These are phyloP conservation scores for Lichtheimia corymbifera DNA, from an alignment of 371 early-diverging fungal genomes.

Conservation along the genomic window DNA sequence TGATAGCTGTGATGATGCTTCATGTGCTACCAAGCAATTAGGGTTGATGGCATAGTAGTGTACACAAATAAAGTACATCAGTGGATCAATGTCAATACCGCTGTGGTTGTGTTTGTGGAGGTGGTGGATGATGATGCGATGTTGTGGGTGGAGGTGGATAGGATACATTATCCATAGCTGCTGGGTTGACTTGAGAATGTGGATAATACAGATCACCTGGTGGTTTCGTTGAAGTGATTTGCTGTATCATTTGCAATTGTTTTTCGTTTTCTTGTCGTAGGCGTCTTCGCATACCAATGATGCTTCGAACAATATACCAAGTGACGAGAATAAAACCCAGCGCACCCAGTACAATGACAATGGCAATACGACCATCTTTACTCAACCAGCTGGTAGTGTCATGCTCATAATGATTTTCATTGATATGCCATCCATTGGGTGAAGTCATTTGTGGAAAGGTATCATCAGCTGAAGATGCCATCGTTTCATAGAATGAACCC, in stretches of 20 bases:
- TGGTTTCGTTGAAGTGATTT: background rate
- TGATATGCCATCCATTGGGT: background rate
- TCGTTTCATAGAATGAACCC: background rate
- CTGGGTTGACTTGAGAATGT: no score
- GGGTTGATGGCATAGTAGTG: no score
- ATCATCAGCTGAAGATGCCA: background rate
- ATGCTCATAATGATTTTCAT: background rate
- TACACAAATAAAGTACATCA: no score
- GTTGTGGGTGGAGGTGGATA: no score
- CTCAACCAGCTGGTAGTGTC: slow-evolving; percentile 18
- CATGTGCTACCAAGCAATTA: no score
- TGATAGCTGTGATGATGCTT: no score
- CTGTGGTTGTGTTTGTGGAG: no score
- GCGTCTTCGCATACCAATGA: slow-evolving; percentile 24
- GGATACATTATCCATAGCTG: no score
- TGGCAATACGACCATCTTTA: slow-evolving; percentile 21
- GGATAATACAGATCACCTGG: background rate
- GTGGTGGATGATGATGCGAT: no score
- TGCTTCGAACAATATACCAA: slow-evolving; percentile 23
- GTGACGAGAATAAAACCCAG: slow-evolving; percentile 13
- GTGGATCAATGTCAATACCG: no score
- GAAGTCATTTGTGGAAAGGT: background rate
- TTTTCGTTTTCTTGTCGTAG: slow-evolving; percentile 19
- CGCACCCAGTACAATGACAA: slow-evolving; percentile 23
- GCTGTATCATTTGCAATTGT: slow-evolving; percentile 20